A percentile compares a stretch with the other conserved stretches of the same genome.
phyloP scores from a whole-genome alignment of 2,329 filamentous ascomycete genomes.

The Pyricularia sp. region DNA sequence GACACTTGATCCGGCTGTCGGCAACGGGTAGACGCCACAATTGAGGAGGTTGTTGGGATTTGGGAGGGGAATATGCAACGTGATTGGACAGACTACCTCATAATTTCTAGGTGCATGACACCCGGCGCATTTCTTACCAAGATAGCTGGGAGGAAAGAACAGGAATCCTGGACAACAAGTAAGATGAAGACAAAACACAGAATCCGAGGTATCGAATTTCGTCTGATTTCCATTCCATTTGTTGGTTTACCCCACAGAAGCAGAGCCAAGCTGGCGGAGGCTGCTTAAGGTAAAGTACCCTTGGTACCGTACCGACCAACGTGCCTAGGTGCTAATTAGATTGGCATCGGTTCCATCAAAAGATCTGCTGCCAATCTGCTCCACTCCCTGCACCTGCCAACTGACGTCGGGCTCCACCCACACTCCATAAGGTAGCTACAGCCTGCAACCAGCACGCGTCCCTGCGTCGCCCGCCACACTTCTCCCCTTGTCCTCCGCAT shows the following conservation, averaged over 20 bases:
- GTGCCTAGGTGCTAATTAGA: no score
- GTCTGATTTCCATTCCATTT: neutral
- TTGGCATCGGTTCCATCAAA: no score
- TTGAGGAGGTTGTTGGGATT: neutral
- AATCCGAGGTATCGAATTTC: neutral
- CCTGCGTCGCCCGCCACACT: neutral
- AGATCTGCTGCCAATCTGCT: no score
- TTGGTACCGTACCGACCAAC: neutral
- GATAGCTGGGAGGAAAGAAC: neutral
- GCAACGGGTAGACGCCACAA: neutral
- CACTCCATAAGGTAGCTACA: neutral
- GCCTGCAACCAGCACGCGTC: neutral
- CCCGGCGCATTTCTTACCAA: neutral
- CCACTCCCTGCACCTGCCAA: neutral
- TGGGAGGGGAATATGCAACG: neutral
- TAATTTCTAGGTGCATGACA: neutral
- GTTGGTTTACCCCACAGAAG: neutral
- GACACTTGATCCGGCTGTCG: neutral
- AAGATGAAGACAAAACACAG: neutral
- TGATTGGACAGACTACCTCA: neutral
- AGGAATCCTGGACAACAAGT: neutral
- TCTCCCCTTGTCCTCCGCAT: neutral
- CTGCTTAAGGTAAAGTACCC: neutral
- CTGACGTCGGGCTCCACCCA: neutral
- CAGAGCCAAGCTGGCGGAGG: neutral